Conservation (phyloP, 2,329 filamentous ascomycete genomes). For the Alternaria incomplexa region DNA sequence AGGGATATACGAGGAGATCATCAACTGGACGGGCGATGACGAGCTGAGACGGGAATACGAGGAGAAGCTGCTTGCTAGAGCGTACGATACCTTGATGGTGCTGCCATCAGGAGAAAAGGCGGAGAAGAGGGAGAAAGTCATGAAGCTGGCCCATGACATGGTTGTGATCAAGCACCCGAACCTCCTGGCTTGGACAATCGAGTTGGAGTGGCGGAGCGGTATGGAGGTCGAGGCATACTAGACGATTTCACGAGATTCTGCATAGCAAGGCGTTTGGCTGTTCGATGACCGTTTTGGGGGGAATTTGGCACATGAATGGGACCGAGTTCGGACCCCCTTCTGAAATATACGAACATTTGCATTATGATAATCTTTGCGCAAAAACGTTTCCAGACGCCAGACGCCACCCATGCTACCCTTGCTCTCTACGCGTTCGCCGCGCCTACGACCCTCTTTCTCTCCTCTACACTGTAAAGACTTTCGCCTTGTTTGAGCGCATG, state of each 20-base stretch:
- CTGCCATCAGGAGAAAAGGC: conserved; percentile 71
- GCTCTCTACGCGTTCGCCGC: conserved; percentile 14
- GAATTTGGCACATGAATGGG: background rate
- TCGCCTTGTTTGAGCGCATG: conserved; percentile 72
- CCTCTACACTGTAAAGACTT: conserved; percentile 63
- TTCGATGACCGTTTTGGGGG: background rate
- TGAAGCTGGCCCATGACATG: conserved; percentile 85
- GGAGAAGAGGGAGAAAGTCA: conserved; percentile 72
- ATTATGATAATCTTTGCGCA: background rate
- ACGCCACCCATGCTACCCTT: conserved; percentile 21
- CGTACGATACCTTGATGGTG: conserved; percentile 77
- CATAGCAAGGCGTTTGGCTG: conserved; percentile 7
- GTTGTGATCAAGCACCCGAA: conserved; percentile 94
- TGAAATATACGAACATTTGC: background rate
- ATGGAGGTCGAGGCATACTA: conserved; percentile 34
- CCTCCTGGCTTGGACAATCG: conserved; percentile 87
- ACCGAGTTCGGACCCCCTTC: background rate
- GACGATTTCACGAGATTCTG: background rate
- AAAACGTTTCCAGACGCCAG: conserved; percentile 1
- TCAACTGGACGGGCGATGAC: conserved; percentile 90
- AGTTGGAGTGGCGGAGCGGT: conserved; percentile 79
- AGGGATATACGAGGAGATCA: conserved; percentile 78
- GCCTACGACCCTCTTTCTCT: conserved; percentile 53
- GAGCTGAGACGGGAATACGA: conserved; percentile 83
- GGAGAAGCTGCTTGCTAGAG: conserved; percentile 84